Evolutionary conservation across 2,329 filamentous ascomycete species (phyloP).

Genomic region (Stemphylium beticola): DNA sequence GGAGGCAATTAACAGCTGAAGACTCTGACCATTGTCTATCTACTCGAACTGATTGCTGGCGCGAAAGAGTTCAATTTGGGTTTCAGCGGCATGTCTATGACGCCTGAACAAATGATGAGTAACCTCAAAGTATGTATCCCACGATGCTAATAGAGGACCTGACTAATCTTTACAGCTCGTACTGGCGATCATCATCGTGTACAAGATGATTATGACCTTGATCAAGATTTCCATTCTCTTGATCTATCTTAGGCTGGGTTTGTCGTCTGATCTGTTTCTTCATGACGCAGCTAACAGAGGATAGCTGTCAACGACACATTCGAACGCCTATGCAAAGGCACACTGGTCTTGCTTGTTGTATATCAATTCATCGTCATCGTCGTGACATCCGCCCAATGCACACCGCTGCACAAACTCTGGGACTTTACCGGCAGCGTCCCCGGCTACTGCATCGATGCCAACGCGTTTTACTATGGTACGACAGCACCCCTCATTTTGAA

Average conservation of each 20-base stretch:
- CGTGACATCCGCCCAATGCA: conserved; percentile 36
- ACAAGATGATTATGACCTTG: conserved; percentile 34
- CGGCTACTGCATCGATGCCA: conserved; percentile 44
- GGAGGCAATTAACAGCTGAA: conserved; percentile 10
- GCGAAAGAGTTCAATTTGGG: conserved; percentile 32
- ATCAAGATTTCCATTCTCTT: conserved; percentile 46
- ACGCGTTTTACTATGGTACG: conserved; percentile 43
- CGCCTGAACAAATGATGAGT: conserved; percentile 25
- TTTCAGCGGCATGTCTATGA: conserved; percentile 25
- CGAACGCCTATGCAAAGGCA: conserved; percentile 29
- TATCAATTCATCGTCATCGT: conserved; percentile 38
- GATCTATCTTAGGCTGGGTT: conserved; percentile 46
- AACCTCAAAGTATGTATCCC: conserved; percentile 19
- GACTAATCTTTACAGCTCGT: conserved; percentile 7
- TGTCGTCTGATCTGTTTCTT: background rate
- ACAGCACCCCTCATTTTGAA: background rate
- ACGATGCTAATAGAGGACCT: background rate
- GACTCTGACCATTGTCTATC: conserved; percentile 35
- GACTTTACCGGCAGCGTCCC: conserved; percentile 34
- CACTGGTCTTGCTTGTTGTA: conserved; percentile 31
- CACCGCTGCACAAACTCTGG: conserved; percentile 43
- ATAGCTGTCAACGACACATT: conserved; percentile 33
- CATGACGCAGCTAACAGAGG: background rate
- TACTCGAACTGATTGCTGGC: conserved; percentile 30
- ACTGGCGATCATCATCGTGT: conserved; percentile 41